Evolutionary conservation across 441 rosid species (phyloP).

Genomic region (Erysimum pusillum): DNA sequence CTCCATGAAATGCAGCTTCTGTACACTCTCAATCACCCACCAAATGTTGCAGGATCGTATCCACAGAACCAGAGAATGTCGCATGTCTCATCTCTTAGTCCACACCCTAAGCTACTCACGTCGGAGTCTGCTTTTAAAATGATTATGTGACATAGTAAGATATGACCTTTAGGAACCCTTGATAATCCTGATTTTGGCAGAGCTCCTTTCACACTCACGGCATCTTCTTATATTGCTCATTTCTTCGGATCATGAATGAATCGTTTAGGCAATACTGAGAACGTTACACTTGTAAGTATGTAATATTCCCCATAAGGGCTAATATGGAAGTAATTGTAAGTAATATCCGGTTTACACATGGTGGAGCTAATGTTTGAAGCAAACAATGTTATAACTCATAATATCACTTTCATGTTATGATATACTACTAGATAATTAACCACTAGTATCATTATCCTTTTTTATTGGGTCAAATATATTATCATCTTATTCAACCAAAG

Average conservation of each 20-base stretch:
- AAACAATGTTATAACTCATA: background rate
- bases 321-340: background rate
- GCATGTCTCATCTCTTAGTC: constrained; percentile 14
- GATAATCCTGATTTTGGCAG: background rate
- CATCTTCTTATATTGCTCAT: no score
- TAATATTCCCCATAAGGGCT: background rate
- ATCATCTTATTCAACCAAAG: background rate
- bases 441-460: background rate
- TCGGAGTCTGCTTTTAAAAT: background rate
- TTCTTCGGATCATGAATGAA: background rate
- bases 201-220: background rate
- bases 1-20: background rate
- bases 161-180: background rate
- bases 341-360: background rate
- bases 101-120: background rate
- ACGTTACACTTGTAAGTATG: background rate
- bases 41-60: background rate
- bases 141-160: background rate
- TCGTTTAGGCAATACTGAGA: background rate
- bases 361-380: background rate
- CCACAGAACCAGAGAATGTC: background rate
- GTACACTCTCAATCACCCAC: background rate
- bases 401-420: background rate
- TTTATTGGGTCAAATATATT: background rate
- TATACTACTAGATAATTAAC: background rate